Evolutionary conservation across 148 eudicot genomes (phyloP).

Genomic region (Rhododendron griersonianum): DNA sequence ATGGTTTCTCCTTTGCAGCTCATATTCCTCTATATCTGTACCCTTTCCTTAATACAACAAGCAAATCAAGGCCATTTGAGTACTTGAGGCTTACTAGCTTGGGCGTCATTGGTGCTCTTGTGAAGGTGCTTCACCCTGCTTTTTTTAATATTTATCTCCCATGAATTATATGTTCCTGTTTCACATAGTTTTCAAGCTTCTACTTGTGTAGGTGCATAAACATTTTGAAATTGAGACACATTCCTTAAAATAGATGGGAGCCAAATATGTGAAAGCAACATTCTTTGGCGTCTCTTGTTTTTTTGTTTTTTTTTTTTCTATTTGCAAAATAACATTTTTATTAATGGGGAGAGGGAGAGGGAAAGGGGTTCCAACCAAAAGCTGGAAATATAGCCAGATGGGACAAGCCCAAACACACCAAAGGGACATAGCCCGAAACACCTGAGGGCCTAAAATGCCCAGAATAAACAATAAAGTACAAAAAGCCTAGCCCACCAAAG

Average conservation of each 20-base stretch:
- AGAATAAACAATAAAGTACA: too few relatives aligned
- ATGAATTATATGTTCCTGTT: background rate
- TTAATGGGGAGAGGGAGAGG: too few relatives aligned
- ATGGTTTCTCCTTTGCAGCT: constrained; percentile 48
- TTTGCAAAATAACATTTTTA: too few relatives aligned
- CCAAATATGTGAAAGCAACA: background rate
- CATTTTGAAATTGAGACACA: background rate
- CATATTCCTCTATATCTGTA: constrained; percentile 93
- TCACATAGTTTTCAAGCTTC: background rate
- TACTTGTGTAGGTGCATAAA: background rate
- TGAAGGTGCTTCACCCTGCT: constrained; percentile 51
- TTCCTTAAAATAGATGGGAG: background rate
- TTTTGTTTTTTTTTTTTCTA: too few relatives aligned
- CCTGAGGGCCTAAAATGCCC: too few relatives aligned
- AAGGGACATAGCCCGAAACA: too few relatives aligned
- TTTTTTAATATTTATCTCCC: background rate
- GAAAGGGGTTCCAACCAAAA: too few relatives aligned
- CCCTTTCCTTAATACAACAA: constrained; percentile 93
- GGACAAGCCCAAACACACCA: too few relatives aligned
- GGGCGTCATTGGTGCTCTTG: constrained; percentile 95
- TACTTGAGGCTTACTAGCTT: constrained; percentile 90
- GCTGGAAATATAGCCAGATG: too few relatives aligned
- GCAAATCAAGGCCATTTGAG: constrained; percentile 98
- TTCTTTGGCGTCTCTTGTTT: background rate
- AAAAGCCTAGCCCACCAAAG: too few relatives aligned